Evolutionary conservation across 2,329 filamentous ascomycete species (phyloP), one percentile per base, ranked within the genome.

Genomic region (Stylonectria norvegica): DNA sequence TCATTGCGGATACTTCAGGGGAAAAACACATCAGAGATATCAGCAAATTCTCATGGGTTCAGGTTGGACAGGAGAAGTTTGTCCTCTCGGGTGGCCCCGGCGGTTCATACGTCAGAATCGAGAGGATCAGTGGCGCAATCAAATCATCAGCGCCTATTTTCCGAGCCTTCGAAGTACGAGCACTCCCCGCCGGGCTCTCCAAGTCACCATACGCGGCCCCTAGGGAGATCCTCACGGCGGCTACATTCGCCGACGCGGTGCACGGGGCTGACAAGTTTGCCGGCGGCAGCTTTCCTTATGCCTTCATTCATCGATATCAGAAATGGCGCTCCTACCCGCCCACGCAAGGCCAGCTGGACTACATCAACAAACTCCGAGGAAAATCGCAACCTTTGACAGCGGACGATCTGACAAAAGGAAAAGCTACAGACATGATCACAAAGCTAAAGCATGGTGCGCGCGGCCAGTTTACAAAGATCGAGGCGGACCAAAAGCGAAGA

Each of bases 361-460:
- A 86, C 40, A 62, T 93, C 38, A 89, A 89, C 57, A 85, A 80
- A 56, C 56, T 83, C 4, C 72, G 83, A 7, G 65, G 65, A 1
- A 66, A 75, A 37, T 47, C 51, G 71, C 68, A 81, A 19, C 68
- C 75, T 38, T 58, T 89, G 36, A 73, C 67, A 2, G 52, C 65
- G 0, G 65, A 67, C 0, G 74, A 81, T 19, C 55, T 95, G 42
- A 89, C 78, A 11, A 93, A 90, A 58, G 91, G 91, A 6, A 81
- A 80, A 59, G 90, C 89, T 4, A 76, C 76, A 4, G 90, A 96
- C 60, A 90, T 95, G 85, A 95, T 97, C 49, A 94, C 88, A 6
- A 94, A 95, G 64, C 60, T 95, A 46, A 91, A 85, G 62, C 86
- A 93, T 59, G 91, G 91, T 1, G 88, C 86, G 1, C 78, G 71